Evolutionary conservation across 2,329 filamentous ascomycete species (phyloP), one percentile per base, ranked within the genome.

Genomic region (Fusarium graminum): DNA sequence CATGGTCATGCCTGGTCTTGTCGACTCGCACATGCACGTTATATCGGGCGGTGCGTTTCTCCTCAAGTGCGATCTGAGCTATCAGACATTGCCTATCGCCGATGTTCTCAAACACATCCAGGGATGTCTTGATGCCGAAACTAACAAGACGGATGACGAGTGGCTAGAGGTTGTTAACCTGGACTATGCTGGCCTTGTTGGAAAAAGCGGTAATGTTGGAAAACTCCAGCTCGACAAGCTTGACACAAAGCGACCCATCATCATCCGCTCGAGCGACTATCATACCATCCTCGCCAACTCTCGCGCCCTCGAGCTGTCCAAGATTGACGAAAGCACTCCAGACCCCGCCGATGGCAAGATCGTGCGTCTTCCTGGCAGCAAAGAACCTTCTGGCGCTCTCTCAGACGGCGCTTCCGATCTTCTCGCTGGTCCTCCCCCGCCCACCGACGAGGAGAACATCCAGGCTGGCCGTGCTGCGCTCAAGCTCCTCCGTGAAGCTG

Each of bases 1-100:
- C 32, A 74, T 74, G 72, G 71, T 68, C n/a, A 74, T 74, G 72
- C 72, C 72, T 6, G 72, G 72, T 8, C 62, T 74, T 38, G 58
- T 74, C 12, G 72, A 74, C 13, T 71, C 72, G 1, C 72, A 74
- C 44, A 74, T 74, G 70, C 72, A 74, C 32, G 32, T 72, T 17
- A 22, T 72, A 0, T 67, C 67, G 0, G 72, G 72, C 7, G 72
- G 72, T 4, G 52, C 61, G 6, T 67, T 52, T 43, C 65, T 74
- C 7, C 51, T 74, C 12, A 73, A 74, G 38, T 74, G 72, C 55
- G 63, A 71, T 39, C 53, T 74, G 11, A 73, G 64, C 56, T 74
- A 74, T n/a, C 71, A 74, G 54, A 41, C 72, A 0, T 53, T 74
- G 11, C 17, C 56, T 2, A 52, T 74, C 2, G 44, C 62, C 1